Evolutionary conservation across 768 basidiomycete species (phyloP).

Genomic region (Vararia minispora): DNA sequence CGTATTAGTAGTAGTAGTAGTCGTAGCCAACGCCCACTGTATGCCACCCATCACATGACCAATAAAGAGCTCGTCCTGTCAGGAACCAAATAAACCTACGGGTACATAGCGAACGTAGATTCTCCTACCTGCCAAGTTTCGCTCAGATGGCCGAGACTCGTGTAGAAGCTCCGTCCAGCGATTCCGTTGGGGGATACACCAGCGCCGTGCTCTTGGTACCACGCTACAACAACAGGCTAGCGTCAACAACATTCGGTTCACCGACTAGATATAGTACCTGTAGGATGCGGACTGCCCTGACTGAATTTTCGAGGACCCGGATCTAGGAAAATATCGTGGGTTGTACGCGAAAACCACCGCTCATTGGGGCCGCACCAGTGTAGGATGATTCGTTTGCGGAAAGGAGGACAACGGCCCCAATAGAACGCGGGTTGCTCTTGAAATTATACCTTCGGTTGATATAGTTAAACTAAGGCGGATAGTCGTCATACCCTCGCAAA

Average conservation of each 20-base stretch:
- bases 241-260: too few relatives aligned
- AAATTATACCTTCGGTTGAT: slow-evolving; percentile 30
- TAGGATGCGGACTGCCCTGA: slow-evolving; percentile 70
- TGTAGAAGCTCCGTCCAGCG: slow-evolving; percentile 77
- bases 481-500: slow-evolving; percentile 17
- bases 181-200: slow-evolving; percentile 38
- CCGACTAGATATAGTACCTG: too few relatives aligned
- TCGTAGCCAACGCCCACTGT: slow-evolving; percentile 59
- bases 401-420: slow-evolving; percentile 34
- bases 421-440: slow-evolving; percentile 32
- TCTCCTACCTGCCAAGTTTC: slow-evolving; percentile 62
- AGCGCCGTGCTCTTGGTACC: slow-evolving; percentile 72
- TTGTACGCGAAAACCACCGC: slow-evolving; percentile 14
- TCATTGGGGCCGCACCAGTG: slow-evolving; percentile 18
- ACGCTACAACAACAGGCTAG: slow-evolving; percentile 36
- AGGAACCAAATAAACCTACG: background rate
- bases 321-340: slow-evolving; percentile 22
- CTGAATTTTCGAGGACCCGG: slow-evolving; percentile 38
- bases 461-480: background rate
- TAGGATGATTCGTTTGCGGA: slow-evolving; percentile 36
- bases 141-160: slow-evolving; percentile 67
- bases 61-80: slow-evolving; percentile 55
- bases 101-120: background rate
- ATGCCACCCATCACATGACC: slow-evolving; percentile 69
- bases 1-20: too few relatives aligned